Base-by-base conservation (phyloP, 495 filamentous ascomycete species). In the Cercophora newfieldiana region DNA sequence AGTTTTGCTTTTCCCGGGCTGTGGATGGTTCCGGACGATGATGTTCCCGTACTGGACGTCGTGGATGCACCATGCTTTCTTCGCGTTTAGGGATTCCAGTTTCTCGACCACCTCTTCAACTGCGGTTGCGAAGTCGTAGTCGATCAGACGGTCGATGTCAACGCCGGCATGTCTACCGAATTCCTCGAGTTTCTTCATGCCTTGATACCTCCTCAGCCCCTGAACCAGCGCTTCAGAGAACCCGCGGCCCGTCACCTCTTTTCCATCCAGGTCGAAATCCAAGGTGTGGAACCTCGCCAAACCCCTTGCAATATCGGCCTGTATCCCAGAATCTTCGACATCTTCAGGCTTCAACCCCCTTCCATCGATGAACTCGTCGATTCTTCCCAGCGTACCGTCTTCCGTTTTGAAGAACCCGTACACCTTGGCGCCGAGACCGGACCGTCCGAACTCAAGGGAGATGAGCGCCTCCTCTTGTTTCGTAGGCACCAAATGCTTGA, bases 21-120 rank as follows among this genome's bases (percentile, higher is more conserved):
- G 63, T 1, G 64, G 65, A 55, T 63, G 16, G 30, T 74, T 72
- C 50, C 71, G 74, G 62, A 77, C 69, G 68, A 77, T 62, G 6
- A 71, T 68, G 25, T 77, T 77, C 73, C 73, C 71, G 44, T 72
- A 77, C 53, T 75, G 73, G 10, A 77, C 57, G 28, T 77, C 74
- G 61, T 77, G 73, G 22, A 77, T 74, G 33, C 74, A 77, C 74
- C 73, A 75, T 54, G 66, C 71, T 49, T 30, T 50, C 63, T 74
- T 75, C 31, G 54, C 69, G 53, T 64, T 62, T 1, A 75, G 67
- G 4, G 61, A 67, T 61, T 77, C 66, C 61, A 77, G 54, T 56
- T 58, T 67, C 24, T 69, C 61, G 25, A 66, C 48, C 14, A 77
- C 67, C 33, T 61, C 58, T 59, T 56, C 60, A 26, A 76, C 22